A percentile compares a stretch with the other conserved stretches of the same genome.
These are phyloP conservation scores for Ajuga reptans DNA, from an alignment of 305 asterid genomes.

Conservation along the genomic window DNA sequence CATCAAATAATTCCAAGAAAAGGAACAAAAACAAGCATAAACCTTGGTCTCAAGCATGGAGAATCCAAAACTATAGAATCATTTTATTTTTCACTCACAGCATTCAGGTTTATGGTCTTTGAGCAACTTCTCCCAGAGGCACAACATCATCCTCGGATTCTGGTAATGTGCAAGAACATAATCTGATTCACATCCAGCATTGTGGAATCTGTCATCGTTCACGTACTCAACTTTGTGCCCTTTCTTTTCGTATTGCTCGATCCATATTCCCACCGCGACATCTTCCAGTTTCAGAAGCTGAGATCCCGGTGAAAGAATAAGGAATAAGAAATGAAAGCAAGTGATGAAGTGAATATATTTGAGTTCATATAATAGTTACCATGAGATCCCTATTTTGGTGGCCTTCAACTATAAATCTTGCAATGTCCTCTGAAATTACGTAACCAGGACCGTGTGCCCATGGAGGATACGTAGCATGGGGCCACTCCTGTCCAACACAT, in stretches of 20 bases:
- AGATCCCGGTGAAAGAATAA: background rate
- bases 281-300: constrained; percentile 90
- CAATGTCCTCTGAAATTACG: constrained; percentile 69
- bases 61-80: background rate
- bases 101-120: constrained; percentile 63
- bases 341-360: too few species aligned
- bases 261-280: constrained; percentile 91
- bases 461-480: constrained; percentile 71
- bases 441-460: constrained; percentile 99
- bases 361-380: constrained; percentile 28
- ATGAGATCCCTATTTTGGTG: constrained; percentile 56
- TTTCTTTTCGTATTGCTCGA: constrained; percentile 46
- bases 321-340: background rate
- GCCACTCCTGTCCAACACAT: constrained; percentile 62
- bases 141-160: constrained; percentile 64
- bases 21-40: too few species aligned
- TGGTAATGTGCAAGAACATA: constrained; percentile 90
- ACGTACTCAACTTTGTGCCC: constrained; percentile 41
- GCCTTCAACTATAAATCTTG: constrained; percentile 64
- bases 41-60: background rate
- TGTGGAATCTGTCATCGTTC: constrained; percentile 54
- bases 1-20: too few species aligned
- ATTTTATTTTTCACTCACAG: constrained; percentile 37
- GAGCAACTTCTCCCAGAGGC: constrained; percentile 81
- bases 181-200: constrained; percentile 65